Conservation (phyloP, 2,329 filamentous ascomycete species). For the Coniella vitis region DNA sequence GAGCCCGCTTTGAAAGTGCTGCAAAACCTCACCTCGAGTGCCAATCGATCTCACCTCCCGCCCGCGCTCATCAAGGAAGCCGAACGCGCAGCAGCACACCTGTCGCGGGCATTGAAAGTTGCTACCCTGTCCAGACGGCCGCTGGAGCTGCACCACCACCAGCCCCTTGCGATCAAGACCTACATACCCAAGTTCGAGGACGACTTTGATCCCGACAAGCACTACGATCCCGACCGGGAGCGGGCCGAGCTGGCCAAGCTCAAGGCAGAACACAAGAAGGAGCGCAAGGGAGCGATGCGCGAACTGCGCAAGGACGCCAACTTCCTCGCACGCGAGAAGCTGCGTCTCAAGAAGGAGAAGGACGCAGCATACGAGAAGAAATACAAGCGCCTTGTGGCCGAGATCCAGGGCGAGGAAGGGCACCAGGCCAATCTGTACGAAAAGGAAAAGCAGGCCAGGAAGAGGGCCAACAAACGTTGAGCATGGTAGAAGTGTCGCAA, state of each 20-base stretch:
- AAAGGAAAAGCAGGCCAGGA: conserved; percentile 71
- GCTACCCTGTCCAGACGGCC: conserved; percentile 65
- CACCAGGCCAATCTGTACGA: conserved; percentile 83
- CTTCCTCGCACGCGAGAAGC: conserved; percentile 85
- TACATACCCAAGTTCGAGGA: conserved; percentile 95
- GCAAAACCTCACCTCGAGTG: conserved; percentile 51
- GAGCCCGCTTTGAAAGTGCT: conserved; percentile 53
- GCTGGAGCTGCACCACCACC: conserved; percentile 83
- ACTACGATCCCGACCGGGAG: conserved; percentile 94
- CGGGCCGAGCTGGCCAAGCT: conserved; percentile 80
- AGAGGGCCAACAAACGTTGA: conserved; percentile 45
- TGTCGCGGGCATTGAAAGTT: conserved; percentile 50
- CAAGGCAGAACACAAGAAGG: conserved; percentile 85
- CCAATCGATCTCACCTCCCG: conserved; percentile 45
- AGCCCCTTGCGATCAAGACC: conserved; percentile 78
- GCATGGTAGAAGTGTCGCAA: not conserved
- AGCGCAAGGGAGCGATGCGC: conserved; percentile 88
- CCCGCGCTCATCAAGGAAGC: conserved; percentile 32
- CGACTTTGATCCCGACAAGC: conserved; percentile 85
- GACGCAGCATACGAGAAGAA: conserved; percentile 95
- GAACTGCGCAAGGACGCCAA: conserved; percentile 92
- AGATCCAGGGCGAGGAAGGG: conserved; percentile 94
- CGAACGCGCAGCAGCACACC: conserved; percentile 36
- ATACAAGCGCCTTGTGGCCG: conserved; percentile 82
- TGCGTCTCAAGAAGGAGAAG: conserved; percentile 86